Conservation (phyloP, 176 grass and related monocot genomes). For the Leersia perrieri region DNA sequence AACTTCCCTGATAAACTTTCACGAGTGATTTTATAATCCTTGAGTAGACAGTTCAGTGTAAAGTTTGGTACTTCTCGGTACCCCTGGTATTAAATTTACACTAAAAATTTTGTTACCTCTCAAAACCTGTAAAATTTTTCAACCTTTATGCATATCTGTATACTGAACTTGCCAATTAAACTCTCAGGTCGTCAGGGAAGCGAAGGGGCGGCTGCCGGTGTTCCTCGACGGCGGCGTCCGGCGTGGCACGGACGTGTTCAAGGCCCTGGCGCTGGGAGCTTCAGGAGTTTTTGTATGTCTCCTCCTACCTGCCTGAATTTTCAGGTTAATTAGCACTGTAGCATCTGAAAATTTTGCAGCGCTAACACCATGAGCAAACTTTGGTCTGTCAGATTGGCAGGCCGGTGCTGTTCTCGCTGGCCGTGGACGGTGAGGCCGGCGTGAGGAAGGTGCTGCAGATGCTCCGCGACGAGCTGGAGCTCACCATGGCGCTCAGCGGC, state of each 20-base stretch:
- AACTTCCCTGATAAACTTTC: too few species aligned
- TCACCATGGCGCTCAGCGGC: slow-evolving; percentile 74
- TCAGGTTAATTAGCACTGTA: not conserved
- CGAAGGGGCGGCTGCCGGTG: slow-evolving; percentile 66
- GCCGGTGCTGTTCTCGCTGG: slow-evolving; percentile 66
- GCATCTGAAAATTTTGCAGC: not conserved
- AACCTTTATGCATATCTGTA: not conserved
- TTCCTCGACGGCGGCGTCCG: slow-evolving; percentile 92
- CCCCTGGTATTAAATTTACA: too few species aligned
- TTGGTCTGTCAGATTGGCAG: slow-evolving; percentile 53
- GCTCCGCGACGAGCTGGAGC: slow-evolving; percentile 77
- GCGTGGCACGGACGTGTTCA: slow-evolving; percentile 91
- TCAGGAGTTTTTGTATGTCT: slow-evolving; percentile 85
- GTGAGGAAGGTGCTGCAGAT: slow-evolving; percentile 66
- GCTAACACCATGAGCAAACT: not conserved
- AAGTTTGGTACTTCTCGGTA: too few species aligned
- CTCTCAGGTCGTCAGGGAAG: slow-evolving; percentile 74
- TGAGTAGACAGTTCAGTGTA: too few species aligned
- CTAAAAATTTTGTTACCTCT: too few species aligned
- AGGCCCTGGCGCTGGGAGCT: slow-evolving; percentile 81
- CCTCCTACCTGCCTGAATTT: not conserved
- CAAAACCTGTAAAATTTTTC: too few species aligned
- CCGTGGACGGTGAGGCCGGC: slow-evolving; percentile 73
- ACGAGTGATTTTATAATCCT: too few species aligned
- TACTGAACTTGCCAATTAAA: not conserved